Evolutionary conservation across 2,329 filamentous ascomycete species (phyloP).

Genomic region (Lasiodiplodia theobromae): DNA sequence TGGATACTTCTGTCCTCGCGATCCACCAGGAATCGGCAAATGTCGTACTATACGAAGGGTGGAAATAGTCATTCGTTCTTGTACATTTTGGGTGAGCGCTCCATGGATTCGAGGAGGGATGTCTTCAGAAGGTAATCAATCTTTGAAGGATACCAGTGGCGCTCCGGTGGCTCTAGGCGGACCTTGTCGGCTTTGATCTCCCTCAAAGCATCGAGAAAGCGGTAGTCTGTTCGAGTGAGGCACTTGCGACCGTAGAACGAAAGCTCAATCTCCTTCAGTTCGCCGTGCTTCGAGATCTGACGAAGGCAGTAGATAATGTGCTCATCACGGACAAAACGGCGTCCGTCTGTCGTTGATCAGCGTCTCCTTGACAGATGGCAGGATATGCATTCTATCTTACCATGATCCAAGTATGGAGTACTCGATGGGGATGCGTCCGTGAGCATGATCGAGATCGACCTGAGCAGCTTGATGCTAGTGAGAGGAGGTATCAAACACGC

Average conservation of each 20-base stretch:
- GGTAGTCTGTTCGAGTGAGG: slow-evolving; percentile 45
- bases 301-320: slow-evolving; percentile 55
- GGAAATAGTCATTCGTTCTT: slow-evolving; percentile 9
- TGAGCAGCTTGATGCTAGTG: slow-evolving; percentile 44
- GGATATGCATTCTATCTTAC: background rate
- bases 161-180: slow-evolving; percentile 34
- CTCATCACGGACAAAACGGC: slow-evolving; percentile 58
- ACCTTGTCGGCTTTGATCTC: slow-evolving; percentile 54
- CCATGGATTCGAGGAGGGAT: slow-evolving; percentile 45
- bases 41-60: background rate
- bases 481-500: background rate
- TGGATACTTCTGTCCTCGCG: background rate
- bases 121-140: slow-evolving; percentile 41
- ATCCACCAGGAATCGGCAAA: too few relatives aligned
- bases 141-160: slow-evolving; percentile 41
- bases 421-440: slow-evolving; percentile 54
- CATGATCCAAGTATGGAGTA: slow-evolving; percentile 45
- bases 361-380: background rate
- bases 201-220: slow-evolving; percentile 55
- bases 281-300: slow-evolving; percentile 49
- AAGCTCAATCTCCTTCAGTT: slow-evolving; percentile 52
- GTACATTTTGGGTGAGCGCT: slow-evolving; percentile 48
- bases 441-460: slow-evolving; percentile 53
- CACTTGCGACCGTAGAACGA: slow-evolving; percentile 52
- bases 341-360: slow-evolving; percentile 45